These are phyloP conservation scores for Ceratobasidium sp. DNA, from an alignment of 1,284 basidiomycete genomes.

Conservation along the genomic window DNA sequence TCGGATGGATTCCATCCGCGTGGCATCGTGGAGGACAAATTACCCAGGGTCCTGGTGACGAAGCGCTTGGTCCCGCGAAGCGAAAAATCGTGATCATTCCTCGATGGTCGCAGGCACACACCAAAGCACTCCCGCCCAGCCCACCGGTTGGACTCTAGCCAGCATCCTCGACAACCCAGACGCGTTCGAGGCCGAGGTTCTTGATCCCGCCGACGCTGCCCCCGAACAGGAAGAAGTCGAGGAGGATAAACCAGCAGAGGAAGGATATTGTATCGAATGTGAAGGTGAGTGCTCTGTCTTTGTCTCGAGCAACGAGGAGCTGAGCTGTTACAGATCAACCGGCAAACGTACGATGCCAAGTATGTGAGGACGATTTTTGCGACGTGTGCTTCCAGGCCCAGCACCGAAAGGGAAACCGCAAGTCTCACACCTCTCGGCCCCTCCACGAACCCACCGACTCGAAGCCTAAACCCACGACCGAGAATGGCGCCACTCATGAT, in stretches of 20 bases:
- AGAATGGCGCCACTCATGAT: constrained; percentile 51
- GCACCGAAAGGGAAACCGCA: constrained; percentile 80
- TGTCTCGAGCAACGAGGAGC: not conserved
- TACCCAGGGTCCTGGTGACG: too few species aligned
- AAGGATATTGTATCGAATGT: constrained; percentile 66
- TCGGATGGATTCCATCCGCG: too few species aligned
- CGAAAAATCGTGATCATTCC: too few species aligned
- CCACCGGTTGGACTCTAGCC: constrained; percentile 10
- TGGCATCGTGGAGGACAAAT: too few species aligned
- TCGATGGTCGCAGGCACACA: not conserved
- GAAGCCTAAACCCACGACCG: not conserved
- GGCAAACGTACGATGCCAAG: constrained; percentile 73
- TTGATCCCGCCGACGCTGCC: not conserved
- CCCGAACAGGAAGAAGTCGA: constrained; percentile 24
- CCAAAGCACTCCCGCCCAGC: constrained; percentile 11
- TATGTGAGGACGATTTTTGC: constrained; percentile 76
- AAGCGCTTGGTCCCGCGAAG: too few species aligned
- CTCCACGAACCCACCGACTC: constrained; percentile 51
- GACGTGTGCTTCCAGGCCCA: constrained; percentile 84
- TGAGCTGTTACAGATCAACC: constrained; percentile 70
- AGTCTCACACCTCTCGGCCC: constrained; percentile 67
- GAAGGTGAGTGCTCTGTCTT: constrained; percentile 20
- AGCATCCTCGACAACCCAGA: constrained; percentile 40
- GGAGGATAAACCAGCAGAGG: constrained; percentile 54
- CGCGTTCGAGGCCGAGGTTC: constrained; percentile 17